Conservation (phyloP, 192 early-diverging fungal genomes). For the Oehlia diaphana region DNA sequence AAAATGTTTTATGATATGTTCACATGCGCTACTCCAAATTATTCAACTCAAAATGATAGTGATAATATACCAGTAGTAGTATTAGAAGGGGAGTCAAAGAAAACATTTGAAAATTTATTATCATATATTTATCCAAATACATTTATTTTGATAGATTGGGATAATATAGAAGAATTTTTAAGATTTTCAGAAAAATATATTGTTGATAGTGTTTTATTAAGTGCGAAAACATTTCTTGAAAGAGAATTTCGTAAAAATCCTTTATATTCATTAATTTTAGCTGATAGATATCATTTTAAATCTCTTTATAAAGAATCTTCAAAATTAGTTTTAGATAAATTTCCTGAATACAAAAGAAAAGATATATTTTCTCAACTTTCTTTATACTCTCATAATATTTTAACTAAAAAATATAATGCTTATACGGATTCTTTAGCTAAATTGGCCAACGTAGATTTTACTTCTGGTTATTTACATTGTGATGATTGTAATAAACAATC, state of each 20-base stretch:
- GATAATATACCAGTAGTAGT: neutral
- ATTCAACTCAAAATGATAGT: neutral
- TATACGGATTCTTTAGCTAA: neutral
- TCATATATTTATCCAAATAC: constrained; percentile 7
- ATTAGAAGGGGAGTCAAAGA: neutral
- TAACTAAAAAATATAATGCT: neutral
- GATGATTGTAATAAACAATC: neutral
- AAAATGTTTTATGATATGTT: constrained; percentile 18
- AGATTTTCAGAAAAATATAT: constrained; percentile 21
- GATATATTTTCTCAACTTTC: constrained; percentile 1
- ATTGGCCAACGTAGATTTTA: constrained; percentile 12
- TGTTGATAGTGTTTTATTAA: neutral
- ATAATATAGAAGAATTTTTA: constrained; percentile 14
- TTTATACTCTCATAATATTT: neutral
- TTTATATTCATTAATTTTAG: constrained; percentile 10
- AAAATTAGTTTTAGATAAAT: constrained; percentile 16
- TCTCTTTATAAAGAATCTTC: constrained; percentile 18
- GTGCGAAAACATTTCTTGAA: neutral
- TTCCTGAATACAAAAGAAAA: constrained; percentile 10
- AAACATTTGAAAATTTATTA: constrained; percentile 5
- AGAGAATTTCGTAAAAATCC: constrained; percentile 14
- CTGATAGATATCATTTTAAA: constrained; percentile 10
- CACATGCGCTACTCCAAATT: neutral
- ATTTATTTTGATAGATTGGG: neutral
- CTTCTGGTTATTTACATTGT: constrained; percentile 14